A percentile compares a stretch with the other conserved stretches of the same genome.
phyloP scores from a whole-genome alignment of 2,329 filamentous ascomycete species.

The Xylaria sp. region DNA sequence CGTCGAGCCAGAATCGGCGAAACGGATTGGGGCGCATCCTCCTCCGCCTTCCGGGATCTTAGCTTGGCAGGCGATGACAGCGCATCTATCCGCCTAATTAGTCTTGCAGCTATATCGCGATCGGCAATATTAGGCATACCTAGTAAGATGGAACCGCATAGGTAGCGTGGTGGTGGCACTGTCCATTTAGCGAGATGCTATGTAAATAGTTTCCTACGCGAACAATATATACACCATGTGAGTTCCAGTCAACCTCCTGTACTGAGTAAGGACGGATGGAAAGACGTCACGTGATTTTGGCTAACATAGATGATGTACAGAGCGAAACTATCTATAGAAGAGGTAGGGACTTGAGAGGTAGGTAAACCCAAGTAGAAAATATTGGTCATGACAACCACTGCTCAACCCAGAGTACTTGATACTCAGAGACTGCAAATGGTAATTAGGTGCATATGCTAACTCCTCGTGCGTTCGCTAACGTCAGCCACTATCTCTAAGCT shows the following conservation, averaged over 20 bases:
- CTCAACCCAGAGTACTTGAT: background rate
- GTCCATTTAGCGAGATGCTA: too few relatives aligned
- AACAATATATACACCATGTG: too few relatives aligned
- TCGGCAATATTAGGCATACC: slow-evolving; percentile 1
- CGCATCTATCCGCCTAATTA: slow-evolving; percentile 29
- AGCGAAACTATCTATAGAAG: background rate
- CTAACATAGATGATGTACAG: too few relatives aligned
- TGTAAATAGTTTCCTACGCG: too few relatives aligned
- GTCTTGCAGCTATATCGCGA: slow-evolving; percentile 27
- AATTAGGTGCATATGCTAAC: background rate
- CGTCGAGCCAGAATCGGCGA: background rate
- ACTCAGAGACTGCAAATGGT: background rate
- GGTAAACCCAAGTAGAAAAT: background rate
- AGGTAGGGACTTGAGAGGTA: background rate
- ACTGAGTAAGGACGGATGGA: background rate
- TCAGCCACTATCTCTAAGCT: background rate
- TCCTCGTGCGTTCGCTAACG: background rate
- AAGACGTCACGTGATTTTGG: too few relatives aligned
- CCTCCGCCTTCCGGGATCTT: background rate
- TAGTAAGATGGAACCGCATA: too few relatives aligned
- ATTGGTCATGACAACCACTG: background rate
- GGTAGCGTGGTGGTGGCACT: too few relatives aligned
- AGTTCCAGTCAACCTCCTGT: background rate
- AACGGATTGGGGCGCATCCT: slow-evolving; percentile 12
- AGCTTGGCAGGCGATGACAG: slow-evolving; percentile 19